These are phyloP conservation scores for Kwoniella botswanensis DNA, from an alignment of 768 basidiomycete species.

Conservation along the genomic window DNA sequence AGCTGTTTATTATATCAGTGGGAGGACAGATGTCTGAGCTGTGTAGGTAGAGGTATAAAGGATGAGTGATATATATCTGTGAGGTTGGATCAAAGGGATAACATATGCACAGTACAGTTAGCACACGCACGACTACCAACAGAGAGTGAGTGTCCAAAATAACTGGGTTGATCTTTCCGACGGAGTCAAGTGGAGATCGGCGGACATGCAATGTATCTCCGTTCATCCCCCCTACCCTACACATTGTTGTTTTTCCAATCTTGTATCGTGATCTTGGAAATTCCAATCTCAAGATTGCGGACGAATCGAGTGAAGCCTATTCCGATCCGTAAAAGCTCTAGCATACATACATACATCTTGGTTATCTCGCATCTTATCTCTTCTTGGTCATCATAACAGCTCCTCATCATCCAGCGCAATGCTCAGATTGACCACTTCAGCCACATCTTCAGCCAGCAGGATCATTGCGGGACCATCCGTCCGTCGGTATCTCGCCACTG, in stretches of 20 bases:
- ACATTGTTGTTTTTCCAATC: background rate
- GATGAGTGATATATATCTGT: background rate
- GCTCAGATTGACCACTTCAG: constrained; percentile 14
- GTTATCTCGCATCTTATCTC: background rate
- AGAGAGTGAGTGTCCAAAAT: background rate
- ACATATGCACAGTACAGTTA: constrained; percentile 1
- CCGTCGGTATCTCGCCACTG: constrained; percentile 19
- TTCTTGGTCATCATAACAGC: background rate
- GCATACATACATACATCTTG: background rate
- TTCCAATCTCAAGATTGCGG: background rate
- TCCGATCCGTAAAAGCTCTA: constrained; percentile 8
- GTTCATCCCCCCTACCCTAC: background rate
- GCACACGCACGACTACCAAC: background rate
- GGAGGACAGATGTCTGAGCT: too few relatives aligned
- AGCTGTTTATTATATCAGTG: background rate
- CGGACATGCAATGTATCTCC: background rate
- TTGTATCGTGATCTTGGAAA: background rate
- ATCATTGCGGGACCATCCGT: constrained; percentile 16
- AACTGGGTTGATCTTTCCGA: background rate
- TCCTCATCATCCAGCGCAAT: background rate
- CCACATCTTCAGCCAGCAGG: constrained; percentile 13
- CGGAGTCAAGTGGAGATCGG: background rate
- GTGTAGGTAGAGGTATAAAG: background rate
- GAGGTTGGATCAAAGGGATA: constrained; percentile 20
- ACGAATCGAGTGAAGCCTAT: constrained; percentile 6